Percentiles rank a stretch among this genome's conserved stretches.
These are phyloP conservation scores for Brassica balearica DNA, from an alignment of 441 rosid species.

Conservation along the genomic window DNA sequence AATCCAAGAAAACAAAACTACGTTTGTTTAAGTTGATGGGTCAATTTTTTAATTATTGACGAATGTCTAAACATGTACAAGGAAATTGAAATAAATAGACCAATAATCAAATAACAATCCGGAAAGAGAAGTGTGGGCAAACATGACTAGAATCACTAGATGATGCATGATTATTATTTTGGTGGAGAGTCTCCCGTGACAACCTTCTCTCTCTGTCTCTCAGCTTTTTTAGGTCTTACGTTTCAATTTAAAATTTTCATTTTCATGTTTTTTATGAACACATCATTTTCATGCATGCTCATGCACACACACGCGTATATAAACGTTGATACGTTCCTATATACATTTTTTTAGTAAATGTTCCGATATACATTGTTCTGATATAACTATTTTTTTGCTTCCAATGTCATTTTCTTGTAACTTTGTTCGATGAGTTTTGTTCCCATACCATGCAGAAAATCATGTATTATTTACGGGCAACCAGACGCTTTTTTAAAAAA, in stretches of 20 bases:
- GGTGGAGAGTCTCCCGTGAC: slow-evolving; percentile 41
- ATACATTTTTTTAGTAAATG: not conserved
- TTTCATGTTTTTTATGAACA: not conserved
- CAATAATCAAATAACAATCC: slow-evolving; percentile 1
- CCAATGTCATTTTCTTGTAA: not conserved
- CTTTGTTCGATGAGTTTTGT: not conserved
- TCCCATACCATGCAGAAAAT: not conserved
- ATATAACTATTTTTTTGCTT: slow-evolving; percentile 3
- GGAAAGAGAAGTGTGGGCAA: slow-evolving; percentile 37
- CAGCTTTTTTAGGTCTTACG: slow-evolving; percentile 36
- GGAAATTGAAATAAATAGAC: not conserved
- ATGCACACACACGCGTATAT: no score
- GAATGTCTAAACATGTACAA: slow-evolving; percentile 6
- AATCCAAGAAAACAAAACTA: not conserved
- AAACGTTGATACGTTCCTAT: slow-evolving; percentile 9
- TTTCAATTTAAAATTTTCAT: not conserved
- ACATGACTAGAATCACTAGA: slow-evolving; percentile 38
- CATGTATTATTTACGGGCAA: no score
- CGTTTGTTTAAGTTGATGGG: slow-evolving; percentile 20
- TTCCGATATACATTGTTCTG: not conserved
- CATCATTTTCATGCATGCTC: no score
- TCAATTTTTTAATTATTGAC: not conserved
- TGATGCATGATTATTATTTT: slow-evolving; percentile 25
- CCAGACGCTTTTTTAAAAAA: no score
- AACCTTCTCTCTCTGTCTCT: slow-evolving; percentile 37